Base-by-base conservation (phyloP, 345 rosid species). In the Aquilaria malaccensis region DNA sequence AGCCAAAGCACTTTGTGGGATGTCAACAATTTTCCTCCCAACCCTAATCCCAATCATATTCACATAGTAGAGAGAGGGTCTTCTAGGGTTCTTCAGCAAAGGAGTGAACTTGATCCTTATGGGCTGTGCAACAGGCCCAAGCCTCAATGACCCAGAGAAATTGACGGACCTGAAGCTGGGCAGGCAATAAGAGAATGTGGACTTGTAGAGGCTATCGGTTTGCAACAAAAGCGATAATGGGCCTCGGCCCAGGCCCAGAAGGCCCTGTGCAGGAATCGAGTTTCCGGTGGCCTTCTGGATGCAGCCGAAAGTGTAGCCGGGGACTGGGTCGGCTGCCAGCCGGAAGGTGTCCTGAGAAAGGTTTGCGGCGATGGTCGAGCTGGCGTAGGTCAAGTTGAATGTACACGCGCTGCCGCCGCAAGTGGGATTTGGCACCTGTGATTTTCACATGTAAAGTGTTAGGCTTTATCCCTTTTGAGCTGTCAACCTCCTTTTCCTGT, bases 101-200 rank as follows among this genome's bases (percentile, higher is more conserved):
- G 96, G 97, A 9, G 97, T 94, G 65, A 55, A 76, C 79, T 88
- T 90, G 52, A 90, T 94, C 50, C 79, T 79, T 43, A 49, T 49
- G 31, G 97, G 99, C 76, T 94, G 99, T 4, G 76, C 80, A 33
- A 48, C 61, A 12, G 96, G 99, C 30, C 99, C 97, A 41, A 94
- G 82, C 60, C 91, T 80, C 58, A 94, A 51, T 9, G 99, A 83
- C 61, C 99, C 97, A 9, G 99, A 86, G 75, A 90, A 94, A 70
- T 75, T 86, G 7, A 59, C 53, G 0, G 95, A 69, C 88, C 73
- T 90, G 59, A 83, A 81, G 70, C 82, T 85, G 10, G 99, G 99
- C 72, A 94, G 74, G 76, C 99, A 94, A 52, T 88, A 94, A 0
- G 99, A 94, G 72, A 94, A 94, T 1, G 96, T 88, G 14, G 93